Evolutionary conservation across 306 rosid genomes (phyloP).

Genomic region (Heteromeles arbutifolia): DNA sequence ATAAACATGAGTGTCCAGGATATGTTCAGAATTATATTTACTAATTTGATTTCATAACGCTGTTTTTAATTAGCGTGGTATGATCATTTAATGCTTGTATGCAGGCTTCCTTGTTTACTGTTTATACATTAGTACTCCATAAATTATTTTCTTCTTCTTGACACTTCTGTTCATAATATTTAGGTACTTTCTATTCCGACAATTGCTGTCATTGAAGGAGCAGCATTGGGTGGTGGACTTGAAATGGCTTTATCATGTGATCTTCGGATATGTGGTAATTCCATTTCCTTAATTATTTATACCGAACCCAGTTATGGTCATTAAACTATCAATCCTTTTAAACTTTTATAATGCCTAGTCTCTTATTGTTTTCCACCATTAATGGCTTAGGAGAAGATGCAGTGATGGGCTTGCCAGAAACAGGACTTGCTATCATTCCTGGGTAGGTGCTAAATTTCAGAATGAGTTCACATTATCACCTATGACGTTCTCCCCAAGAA

Average conservation of each 20-base stretch:
- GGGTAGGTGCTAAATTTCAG: constrained; percentile 49
- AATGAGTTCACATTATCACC: neutral
- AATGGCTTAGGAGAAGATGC: constrained; percentile 63
- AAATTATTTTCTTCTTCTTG: constrained; percentile 2
- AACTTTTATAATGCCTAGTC: constrained; percentile 1
- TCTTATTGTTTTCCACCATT: constrained; percentile 19
- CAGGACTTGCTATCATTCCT: constrained; percentile 95
- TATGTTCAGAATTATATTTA: neutral
- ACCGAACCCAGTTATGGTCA: constrained; percentile 4
- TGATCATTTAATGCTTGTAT: neutral
- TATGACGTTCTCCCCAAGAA: neutral
- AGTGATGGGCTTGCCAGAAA: constrained; percentile 83
- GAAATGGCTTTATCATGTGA: constrained; percentile 95
- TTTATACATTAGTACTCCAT: neutral
- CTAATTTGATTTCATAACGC: neutral
- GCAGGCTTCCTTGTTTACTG: neutral
- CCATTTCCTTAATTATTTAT: neutral
- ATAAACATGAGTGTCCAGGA: neutral
- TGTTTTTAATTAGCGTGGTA: neutral
- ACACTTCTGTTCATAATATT: constrained; percentile 16
- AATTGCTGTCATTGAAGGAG: constrained; percentile 89
- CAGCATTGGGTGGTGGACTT: constrained; percentile 93
- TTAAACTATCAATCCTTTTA: constrained; percentile 12
- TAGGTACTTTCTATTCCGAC: constrained; percentile 71
- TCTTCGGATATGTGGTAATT: constrained; percentile 86